A percentile compares a stretch with the other conserved stretches of the same genome.
phyloP scores from a whole-genome alignment of 768 basidiomycete genomes.

The Phanerochaete carnosa region DNA sequence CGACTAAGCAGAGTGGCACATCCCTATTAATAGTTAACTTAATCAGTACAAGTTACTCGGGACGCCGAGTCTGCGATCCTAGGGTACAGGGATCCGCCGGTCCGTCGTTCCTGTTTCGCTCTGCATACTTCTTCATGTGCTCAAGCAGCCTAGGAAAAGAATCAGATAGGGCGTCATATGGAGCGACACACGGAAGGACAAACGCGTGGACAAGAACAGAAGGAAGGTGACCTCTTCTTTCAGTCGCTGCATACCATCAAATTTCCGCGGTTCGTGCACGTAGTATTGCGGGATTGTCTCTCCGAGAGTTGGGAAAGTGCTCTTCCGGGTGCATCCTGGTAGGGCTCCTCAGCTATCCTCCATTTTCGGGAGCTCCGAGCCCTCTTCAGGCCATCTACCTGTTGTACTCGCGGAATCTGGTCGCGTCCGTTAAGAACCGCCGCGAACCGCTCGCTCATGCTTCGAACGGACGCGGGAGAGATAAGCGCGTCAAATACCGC shows the following conservation, averaged over 20 bases:
- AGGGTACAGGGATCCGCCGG: too few species aligned
- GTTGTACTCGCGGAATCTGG: neutral
- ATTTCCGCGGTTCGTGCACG: slow-evolving; percentile 10
- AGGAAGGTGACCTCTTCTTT: slow-evolving; percentile 6
- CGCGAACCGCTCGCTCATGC: neutral
- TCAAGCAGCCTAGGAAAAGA: too few species aligned
- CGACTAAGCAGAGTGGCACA: too few species aligned
- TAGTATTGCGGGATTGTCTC: slow-evolving; percentile 4
- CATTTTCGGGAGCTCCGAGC: neutral
- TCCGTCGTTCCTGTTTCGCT: too few species aligned
- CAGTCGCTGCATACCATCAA: slow-evolving; percentile 5
- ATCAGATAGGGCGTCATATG: too few species aligned
- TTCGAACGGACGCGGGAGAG: neutral
- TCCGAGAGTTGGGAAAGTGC: neutral
- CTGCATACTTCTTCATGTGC: too few species aligned
- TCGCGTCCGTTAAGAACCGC: neutral
- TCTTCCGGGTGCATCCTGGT: neutral
- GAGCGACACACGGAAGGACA: too few species aligned
- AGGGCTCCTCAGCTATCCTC: neutral
- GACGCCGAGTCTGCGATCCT: too few species aligned
- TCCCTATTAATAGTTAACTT: too few species aligned
- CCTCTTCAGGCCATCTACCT: neutral
- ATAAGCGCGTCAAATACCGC: neutral
- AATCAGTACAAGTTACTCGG: too few species aligned
- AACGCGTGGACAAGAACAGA: neutral